Evolutionary conservation across 768 basidiomycete species (phyloP), one percentile per base, ranked within the genome.

Genomic region (Chiua virens): DNA sequence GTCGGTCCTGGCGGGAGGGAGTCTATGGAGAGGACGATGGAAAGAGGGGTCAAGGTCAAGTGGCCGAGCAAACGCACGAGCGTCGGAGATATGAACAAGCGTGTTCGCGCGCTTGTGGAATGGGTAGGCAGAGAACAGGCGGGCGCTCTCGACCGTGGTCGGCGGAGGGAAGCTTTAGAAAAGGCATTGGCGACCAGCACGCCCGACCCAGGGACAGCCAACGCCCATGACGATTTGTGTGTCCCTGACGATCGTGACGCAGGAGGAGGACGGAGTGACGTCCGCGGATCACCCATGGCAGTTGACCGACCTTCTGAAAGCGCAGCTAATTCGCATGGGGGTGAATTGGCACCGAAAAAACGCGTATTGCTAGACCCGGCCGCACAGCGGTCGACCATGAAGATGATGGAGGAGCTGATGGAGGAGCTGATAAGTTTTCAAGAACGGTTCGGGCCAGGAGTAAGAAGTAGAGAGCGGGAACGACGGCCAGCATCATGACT

Each of bases 81-180:
- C 59, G 87, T 96, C n/a, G 88, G 86, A 18, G 96, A 98, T 67
- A 96, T 98, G 92, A 90, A 92, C 69, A 97, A 97, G 73, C 85
- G 96, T 22, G 91, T 96, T 21, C 79, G 91, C 32, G 82, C 87
- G 38, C 77, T 98, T 42, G 83, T 96, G 18, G 95, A 97, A 62
- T 98, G 90, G 85, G 92, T 97, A n/a, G 89, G 87, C 25, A 76
- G 92, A 50, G 89, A 92, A 63, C 89, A 92, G 68, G 89, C 86
- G 8, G 82, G 76, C 56, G 86, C 86, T 10, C 74, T 79, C 34
- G 90, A 91, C 64, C 81, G 90, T 38, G 77, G 76, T 25, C 77
- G 88, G 57, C 73, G 89, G 54, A 77, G 79, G 57, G 84, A 86
- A 42, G 85, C 89, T 3, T 65, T 92, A 53, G 80, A 82, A 50